Evolutionary conservation across 768 basidiomycete species (phyloP).

Genomic region (Rhodosporidiobolus odoratus): DNA sequence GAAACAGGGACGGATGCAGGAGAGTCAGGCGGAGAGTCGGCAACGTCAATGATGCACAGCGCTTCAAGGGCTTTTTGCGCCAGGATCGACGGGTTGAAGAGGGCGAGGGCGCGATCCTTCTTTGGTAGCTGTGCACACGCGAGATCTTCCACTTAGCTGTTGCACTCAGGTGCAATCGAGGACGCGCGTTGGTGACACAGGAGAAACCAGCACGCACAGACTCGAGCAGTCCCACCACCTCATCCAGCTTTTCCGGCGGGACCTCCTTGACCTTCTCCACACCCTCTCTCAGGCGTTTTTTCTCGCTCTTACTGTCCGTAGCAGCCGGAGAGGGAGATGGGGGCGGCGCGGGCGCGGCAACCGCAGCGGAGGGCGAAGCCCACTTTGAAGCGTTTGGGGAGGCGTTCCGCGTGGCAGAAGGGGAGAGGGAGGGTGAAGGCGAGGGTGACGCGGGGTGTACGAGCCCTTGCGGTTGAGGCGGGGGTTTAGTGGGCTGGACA

Average conservation of each 20-base stretch:
- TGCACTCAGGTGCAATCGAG: no score
- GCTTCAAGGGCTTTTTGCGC: conserved; percentile 74
- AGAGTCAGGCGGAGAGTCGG: conserved; percentile 46
- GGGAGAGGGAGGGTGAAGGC: not conserved
- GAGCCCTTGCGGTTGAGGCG: not conserved
- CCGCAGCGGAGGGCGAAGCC: not conserved
- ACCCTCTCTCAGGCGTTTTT: conserved; percentile 66
- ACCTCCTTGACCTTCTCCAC: conserved; percentile 58
- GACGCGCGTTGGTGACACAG: not conserved
- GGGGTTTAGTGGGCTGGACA: not conserved
- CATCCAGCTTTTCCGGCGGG: conserved; percentile 53
- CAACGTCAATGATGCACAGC: conserved; percentile 64
- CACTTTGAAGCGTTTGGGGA: no score
- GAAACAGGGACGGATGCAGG: not conserved
- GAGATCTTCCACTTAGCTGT: no score
- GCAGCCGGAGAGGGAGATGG: not conserved
- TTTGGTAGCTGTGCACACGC: conserved; percentile 56
- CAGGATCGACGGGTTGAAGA: conserved; percentile 78
- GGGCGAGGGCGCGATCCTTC: conserved; percentile 80
- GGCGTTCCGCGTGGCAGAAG: not conserved
- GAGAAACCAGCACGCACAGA: not conserved
- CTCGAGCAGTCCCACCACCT: conserved; percentile 68
- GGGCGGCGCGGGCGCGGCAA: not conserved
- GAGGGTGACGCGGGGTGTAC: not conserved
- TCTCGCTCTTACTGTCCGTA: conserved; percentile 49